Conservation (phyloP, 139 green algal species). For the Astrephomene gubernaculifera region DNA sequence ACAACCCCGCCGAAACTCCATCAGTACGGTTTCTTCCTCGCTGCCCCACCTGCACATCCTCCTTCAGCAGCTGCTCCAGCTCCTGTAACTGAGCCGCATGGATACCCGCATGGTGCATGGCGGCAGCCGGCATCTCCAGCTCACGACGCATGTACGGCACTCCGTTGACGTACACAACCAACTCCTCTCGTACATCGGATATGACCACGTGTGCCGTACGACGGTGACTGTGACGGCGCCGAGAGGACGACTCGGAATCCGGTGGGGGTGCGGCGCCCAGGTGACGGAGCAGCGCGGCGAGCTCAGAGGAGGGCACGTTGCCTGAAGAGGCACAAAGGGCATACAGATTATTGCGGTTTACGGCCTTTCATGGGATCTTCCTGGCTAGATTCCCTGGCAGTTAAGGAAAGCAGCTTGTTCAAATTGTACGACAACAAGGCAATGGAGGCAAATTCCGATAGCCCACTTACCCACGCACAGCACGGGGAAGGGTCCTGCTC, state of each 20-base stretch:
- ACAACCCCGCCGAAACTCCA: no score
- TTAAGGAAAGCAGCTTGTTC: no score
- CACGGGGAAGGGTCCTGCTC: constrained; percentile 52
- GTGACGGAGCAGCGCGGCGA: constrained; percentile 70
- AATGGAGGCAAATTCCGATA: no score
- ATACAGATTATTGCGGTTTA: no score
- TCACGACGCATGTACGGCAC: constrained; percentile 85
- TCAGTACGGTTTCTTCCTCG: no score
- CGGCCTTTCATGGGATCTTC: no score
- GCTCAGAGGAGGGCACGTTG: constrained; percentile 62
- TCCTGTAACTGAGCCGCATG: constrained; percentile 76
- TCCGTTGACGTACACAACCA: constrained; percentile 88
- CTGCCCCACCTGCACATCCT: constrained; percentile 62
- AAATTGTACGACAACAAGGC: no score
- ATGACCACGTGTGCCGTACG: constrained; percentile 75
- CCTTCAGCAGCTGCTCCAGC: constrained; percentile 57
- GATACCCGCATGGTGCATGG: constrained; percentile 88
- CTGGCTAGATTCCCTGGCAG: no score
- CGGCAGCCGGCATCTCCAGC: constrained; percentile 88
- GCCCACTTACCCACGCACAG: constrained; percentile 49
- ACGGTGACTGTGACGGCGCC: no score
- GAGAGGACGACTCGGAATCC: no score
- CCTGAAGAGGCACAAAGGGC: no score
- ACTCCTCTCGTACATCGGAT: constrained; percentile 90
- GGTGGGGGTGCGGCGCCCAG: constrained; percentile 67